phyloP scores from a whole-genome alignment of 257 asterid genomes.

The Solanum arcanum region DNA sequence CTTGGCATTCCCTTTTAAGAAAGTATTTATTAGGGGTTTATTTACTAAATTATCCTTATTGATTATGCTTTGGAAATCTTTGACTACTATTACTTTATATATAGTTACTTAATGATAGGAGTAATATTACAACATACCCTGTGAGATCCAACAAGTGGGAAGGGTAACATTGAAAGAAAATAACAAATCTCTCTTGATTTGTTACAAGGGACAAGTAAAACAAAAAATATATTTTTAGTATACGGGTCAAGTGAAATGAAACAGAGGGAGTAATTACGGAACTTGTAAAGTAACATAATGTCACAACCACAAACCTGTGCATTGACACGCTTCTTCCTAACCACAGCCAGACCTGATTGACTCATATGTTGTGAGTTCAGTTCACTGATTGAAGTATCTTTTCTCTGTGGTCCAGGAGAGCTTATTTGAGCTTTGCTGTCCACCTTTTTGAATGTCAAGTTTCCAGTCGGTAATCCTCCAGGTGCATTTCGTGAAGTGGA shows the following conservation, averaged over 20 bases:
- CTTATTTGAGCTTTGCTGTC: conserved; percentile 30
- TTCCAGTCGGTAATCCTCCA: conserved; percentile 34
- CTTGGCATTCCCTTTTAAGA: not conserved
- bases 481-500: conserved; percentile 40
- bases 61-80: not conserved
- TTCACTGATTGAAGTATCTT: conserved; percentile 39
- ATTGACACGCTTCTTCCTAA: conserved; percentile 63
- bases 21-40: not conserved
- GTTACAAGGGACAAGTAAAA: not conserved
- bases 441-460: conserved; percentile 28
- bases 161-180: not conserved
- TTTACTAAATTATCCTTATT: not conserved
- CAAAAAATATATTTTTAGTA: not conserved
- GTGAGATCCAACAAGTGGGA: not conserved
- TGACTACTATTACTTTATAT: not conserved
- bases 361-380: conserved; percentile 44
- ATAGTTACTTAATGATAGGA: not conserved
- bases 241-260: not conserved
- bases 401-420: conserved; percentile 30
- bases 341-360: conserved; percentile 56
- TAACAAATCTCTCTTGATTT: not conserved
- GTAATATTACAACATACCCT: not conserved
- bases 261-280: not conserved
- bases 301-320: conserved; percentile 48
- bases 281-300: not conserved